Conservation (phyloP, 2,329 filamentous ascomycete species). For the Aspergillus brasiliensis region DNA sequence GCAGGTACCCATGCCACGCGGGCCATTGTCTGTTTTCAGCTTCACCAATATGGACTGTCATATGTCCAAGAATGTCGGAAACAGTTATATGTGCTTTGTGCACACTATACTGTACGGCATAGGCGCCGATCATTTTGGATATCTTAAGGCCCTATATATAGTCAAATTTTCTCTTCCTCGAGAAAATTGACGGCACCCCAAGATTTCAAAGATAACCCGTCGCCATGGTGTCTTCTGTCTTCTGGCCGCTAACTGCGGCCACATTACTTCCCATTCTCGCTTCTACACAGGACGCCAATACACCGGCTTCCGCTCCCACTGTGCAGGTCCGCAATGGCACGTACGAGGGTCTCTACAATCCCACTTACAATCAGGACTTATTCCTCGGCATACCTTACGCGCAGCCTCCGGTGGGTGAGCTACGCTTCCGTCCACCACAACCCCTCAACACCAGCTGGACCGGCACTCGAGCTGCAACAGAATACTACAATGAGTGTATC, state of each 20-base stretch:
- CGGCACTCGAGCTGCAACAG: conserved; percentile 5
- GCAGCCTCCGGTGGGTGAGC: conserved; percentile 13
- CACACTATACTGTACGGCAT: background rate
- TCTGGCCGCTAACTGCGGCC: background rate
- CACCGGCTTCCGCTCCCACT: background rate
- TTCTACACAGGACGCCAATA: background rate
- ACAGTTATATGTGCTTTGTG: no score
- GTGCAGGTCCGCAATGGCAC: conserved; percentile 16
- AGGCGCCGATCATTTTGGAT: background rate
- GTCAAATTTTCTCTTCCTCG: no score
- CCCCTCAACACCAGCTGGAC: conserved; percentile 15
- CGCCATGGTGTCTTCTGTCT: background rate
- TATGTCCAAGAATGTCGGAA: no score
- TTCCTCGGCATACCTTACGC: conserved; percentile 24
- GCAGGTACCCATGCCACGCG: no score
- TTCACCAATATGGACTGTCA: no score
- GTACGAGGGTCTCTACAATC: conserved; percentile 11
- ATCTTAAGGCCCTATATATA: background rate
- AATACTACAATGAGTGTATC: conserved; percentile 7
- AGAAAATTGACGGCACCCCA: no score
- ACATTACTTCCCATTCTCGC: background rate
- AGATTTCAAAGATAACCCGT: background rate
- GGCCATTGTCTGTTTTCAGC: no score
- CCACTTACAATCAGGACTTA: conserved; percentile 19
- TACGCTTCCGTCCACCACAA: conserved; percentile 11